phyloP scores from a whole-genome alignment of 2,329 filamentous ascomycete species.

The Beauveria australis region DNA sequence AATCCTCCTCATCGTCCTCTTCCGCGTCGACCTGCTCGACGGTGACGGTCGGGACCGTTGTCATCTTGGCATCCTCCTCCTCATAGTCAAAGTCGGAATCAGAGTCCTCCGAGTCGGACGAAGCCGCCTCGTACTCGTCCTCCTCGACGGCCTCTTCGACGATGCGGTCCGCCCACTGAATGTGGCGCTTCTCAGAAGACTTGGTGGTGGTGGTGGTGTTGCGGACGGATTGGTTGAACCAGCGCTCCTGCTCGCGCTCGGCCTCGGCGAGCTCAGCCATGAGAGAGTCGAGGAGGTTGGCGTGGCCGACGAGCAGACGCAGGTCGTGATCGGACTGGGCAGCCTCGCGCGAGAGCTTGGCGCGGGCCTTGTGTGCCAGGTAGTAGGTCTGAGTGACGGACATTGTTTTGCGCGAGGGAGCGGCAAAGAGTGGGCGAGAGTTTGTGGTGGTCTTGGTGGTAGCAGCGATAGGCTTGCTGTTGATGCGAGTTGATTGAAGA shows the following conservation, averaged over 20 bases:
- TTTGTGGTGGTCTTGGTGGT: constrained; percentile 20
- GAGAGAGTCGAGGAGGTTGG: constrained; percentile 92
- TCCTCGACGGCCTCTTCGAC: constrained; percentile 47
- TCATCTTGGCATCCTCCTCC: constrained; percentile 47
- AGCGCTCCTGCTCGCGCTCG: constrained; percentile 89
- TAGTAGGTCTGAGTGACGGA: constrained; percentile 98
- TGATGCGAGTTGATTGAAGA: constrained; percentile 20
- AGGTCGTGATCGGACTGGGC: constrained; percentile 88
- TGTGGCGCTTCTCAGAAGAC: constrained; percentile 56
- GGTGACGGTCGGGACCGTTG: constrained; percentile 35
- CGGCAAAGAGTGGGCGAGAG: constrained; percentile 27
- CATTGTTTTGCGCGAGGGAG: constrained; percentile 70
- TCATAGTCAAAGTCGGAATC: constrained; percentile 40
- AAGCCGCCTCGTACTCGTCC: constrained; percentile 51
- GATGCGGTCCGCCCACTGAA: constrained; percentile 80
- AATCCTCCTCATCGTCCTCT: constrained; percentile 50
- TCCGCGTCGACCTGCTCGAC: constrained; percentile 33
- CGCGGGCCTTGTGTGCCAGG: constrained; percentile 90
- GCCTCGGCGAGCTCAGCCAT: constrained; percentile 90
- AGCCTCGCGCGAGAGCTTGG: constrained; percentile 92
- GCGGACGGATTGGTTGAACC: constrained; percentile 94
- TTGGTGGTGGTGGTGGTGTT: constrained; percentile 33
- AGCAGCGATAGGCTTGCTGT: constrained; percentile 16
- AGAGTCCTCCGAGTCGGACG: constrained; percentile 41
- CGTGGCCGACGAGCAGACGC: constrained; percentile 89